Conservation (phyloP, 2,329 filamentous ascomycete species). For the Fusarium illudens region DNA sequence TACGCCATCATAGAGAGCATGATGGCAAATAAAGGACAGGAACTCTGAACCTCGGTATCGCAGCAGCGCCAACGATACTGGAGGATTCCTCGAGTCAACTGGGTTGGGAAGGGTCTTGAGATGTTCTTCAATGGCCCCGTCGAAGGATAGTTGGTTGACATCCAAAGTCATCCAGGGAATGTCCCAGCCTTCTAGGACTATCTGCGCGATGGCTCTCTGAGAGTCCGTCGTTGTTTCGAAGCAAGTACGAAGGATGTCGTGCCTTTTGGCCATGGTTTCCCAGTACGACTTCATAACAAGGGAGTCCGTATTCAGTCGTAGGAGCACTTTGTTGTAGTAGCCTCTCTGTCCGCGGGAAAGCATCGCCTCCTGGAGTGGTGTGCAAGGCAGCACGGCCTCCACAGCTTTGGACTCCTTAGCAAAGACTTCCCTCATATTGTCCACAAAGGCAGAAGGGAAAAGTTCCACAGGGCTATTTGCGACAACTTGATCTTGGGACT, state of each 20-base stretch:
- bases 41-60: constrained; percentile 44
- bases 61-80: constrained; percentile 56
- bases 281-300: constrained; percentile 66
- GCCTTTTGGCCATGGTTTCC: constrained; percentile 68
- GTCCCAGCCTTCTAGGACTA: constrained; percentile 64
- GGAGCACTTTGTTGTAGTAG: constrained; percentile 78
- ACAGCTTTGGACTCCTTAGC: constrained; percentile 48
- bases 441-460: constrained; percentile 42
- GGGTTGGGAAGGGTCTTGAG: constrained; percentile 48
- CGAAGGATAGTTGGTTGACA: constrained; percentile 45
- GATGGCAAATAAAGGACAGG: constrained; percentile 69
- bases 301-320: constrained; percentile 64
- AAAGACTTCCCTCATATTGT: constrained; percentile 46
- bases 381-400: constrained; percentile 76
- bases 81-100: constrained; percentile 56
- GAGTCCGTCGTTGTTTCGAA: constrained; percentile 73
- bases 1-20: constrained; percentile 86
- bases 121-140: constrained; percentile 52
- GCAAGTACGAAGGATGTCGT: constrained; percentile 80
- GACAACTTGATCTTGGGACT: background rate
- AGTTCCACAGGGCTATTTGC: constrained; percentile 5
- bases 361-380: constrained; percentile 89
- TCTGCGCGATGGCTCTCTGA: constrained; percentile 73
- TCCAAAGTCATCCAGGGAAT: constrained; percentile 53
- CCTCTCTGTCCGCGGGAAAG: constrained; percentile 62